Conservation (phyloP, 352 stramenopile genomes). For the Globisporangium lucens region DNA sequence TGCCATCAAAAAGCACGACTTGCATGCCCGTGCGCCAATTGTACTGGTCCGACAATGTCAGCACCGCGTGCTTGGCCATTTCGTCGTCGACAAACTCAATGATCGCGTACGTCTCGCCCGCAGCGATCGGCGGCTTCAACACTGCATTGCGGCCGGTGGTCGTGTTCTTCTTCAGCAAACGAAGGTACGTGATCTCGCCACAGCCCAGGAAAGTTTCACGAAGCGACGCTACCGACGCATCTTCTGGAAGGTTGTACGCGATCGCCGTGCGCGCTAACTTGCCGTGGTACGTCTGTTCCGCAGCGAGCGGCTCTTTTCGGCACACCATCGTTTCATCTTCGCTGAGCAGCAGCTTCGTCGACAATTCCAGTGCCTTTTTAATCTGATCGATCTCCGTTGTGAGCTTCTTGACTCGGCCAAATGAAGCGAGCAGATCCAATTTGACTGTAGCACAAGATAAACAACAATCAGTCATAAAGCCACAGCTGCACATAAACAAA, state of each 20-base stretch:
- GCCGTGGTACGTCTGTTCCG: constrained; percentile 85
- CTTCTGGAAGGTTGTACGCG: constrained; percentile 84
- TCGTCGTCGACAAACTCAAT: constrained; percentile 88
- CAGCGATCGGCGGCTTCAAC: constrained; percentile 83
- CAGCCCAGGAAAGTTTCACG: constrained; percentile 84
- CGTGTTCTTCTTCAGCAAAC: constrained; percentile 88
- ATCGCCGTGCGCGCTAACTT: constrained; percentile 84
- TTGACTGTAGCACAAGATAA: constrained; percentile 49
- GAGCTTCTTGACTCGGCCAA: constrained; percentile 85
- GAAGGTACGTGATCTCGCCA: constrained; percentile 82
- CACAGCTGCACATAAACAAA: background rate
- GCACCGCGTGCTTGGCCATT: constrained; percentile 86
- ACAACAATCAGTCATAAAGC: background rate
- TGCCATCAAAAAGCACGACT: constrained; percentile 87
- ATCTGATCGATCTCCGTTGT: constrained; percentile 81
- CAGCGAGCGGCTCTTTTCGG: constrained; percentile 74
- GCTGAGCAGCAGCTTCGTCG: constrained; percentile 79
- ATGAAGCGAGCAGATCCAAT: constrained; percentile 77
- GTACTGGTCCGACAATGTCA: constrained; percentile 86
- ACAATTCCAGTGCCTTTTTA: constrained; percentile 79
- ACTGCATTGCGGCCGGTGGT: constrained; percentile 84
- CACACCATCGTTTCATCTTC: constrained; percentile 85
- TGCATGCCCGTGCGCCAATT: constrained; percentile 87
- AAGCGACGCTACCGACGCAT: constrained; percentile 80
- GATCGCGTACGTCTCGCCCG: constrained; percentile 86